A percentile compares a stretch with the other conserved stretches of the same genome.
Evolutionary conservation across 495 filamentous ascomycete genomes (phyloP).

Genomic region (Penicillium subrubescens): DNA sequence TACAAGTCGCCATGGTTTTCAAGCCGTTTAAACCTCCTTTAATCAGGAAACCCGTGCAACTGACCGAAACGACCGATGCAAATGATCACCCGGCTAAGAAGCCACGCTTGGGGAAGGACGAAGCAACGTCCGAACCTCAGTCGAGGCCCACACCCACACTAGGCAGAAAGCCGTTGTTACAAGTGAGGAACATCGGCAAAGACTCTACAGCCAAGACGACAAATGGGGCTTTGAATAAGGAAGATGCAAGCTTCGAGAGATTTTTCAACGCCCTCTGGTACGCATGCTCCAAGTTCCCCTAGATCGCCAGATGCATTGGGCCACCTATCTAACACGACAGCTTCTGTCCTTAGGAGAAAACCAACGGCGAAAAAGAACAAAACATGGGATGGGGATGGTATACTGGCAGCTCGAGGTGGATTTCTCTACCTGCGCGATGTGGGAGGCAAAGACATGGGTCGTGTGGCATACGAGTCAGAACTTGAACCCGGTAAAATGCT

Average conservation of each 20-base stretch:
- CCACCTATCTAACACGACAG: background rate
- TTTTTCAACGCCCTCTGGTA: slow-evolving; percentile 75
- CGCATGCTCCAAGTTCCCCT: slow-evolving; percentile 10
- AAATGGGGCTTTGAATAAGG: background rate
- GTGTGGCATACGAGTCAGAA: slow-evolving; percentile 51
- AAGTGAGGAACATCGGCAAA: slow-evolving; percentile 33
- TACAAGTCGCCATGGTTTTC: slow-evolving; percentile 42
- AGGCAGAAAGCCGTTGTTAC: slow-evolving; percentile 31
- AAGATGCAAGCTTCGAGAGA: slow-evolving; percentile 33
- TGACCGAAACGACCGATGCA: slow-evolving; percentile 9
- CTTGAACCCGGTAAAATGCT: slow-evolving; percentile 65
- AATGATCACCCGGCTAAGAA: slow-evolving; percentile 32
- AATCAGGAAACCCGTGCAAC: slow-evolving; percentile 35
- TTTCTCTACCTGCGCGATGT: slow-evolving; percentile 65
- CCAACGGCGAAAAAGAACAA: slow-evolving; percentile 80
- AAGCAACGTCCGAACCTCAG: slow-evolving; percentile 11
- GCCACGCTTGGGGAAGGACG: slow-evolving; percentile 29
- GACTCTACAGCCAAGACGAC: slow-evolving; percentile 12
- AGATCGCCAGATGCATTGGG: background rate
- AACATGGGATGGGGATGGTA: slow-evolving; percentile 84
- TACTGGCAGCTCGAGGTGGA: slow-evolving; percentile 59
- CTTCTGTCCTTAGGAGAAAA: slow-evolving; percentile 58
- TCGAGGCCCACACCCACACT: slow-evolving; percentile 12
- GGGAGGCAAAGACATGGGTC: slow-evolving; percentile 69
- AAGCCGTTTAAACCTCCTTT: slow-evolving; percentile 50